Base-by-base conservation (phyloP, 73 alveolate genomes). In the Paraurostyla sp. region DNA sequence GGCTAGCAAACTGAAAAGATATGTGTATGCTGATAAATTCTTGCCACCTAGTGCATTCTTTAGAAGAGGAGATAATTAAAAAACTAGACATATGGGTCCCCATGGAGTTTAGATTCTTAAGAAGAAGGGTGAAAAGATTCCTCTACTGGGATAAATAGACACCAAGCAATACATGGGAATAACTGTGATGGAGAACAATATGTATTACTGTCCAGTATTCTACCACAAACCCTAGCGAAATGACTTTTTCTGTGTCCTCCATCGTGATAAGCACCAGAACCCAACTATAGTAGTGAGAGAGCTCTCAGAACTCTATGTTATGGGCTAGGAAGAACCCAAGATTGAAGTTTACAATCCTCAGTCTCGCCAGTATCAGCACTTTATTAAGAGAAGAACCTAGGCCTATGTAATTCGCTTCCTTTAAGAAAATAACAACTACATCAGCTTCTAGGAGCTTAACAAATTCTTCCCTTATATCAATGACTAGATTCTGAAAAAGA, bases 301-400 rank as follows among this genome's bases (percentile, higher is more conserved):
- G 82, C 91, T 98, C 29, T 97, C 96, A 36, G 96, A 97, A 87
- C 87, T 97, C 54, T 97, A 97, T 51, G 85, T 96, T 7, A 97
- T 97, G 60, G 99, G 99, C 23, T 96, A 98, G 88, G 94, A 92
- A 71, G 99, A 98, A 83, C 99, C 99, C 0, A 95, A 96, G 75
- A 85, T 93, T 25, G 99, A 97, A 82, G 99, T 98, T 13, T 97
- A 92, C 80, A 95, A 98, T 51, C 99, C 99, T 0, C 97, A 97
- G 82, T 92, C 99, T 0, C 91, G 99, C 52, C 93, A 97, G 80
- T 92, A 92, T 73, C 88, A 92, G 58, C 85, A 95, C 35, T 97
- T 96, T 83, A 86, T 96, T 49, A 97, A 97, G 94, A 87, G 93
- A 27, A 93, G 98, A 83, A 91, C 95, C 30, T 94, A 96, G 86